Percentiles rank a stretch among this genome's conserved stretches.
phyloP scores from a whole-genome alignment of 345 rosid genomes.

The Moricandia arvensis region DNA sequence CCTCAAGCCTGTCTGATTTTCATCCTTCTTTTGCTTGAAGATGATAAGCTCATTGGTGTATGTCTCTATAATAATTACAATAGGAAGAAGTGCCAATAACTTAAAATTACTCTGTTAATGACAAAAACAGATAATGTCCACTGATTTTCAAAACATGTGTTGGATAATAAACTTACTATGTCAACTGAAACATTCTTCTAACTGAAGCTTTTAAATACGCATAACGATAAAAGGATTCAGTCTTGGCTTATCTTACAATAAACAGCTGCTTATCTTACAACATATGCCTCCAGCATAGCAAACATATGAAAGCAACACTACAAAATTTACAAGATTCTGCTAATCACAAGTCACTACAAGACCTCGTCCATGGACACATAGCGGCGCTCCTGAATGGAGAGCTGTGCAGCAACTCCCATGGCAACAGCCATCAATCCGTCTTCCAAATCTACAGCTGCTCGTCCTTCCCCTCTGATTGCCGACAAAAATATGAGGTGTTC shows the following conservation, averaged over 20 bases:
- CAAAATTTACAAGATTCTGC: background rate
- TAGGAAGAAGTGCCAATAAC: too few species aligned
- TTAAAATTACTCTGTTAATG: too few species aligned
- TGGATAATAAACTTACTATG: background rate
- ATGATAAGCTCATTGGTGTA: too few species aligned
- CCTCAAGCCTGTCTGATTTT: background rate
- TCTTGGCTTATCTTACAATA: background rate
- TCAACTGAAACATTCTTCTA: background rate
- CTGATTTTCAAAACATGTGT: background rate
- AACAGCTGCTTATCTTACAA: too few species aligned
- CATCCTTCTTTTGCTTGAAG: background rate
- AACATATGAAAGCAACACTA: background rate
- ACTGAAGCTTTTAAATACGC: background rate
- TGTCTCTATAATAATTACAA: too few species aligned
- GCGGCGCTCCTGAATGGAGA: constrained; percentile 70
- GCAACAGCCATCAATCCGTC: constrained; percentile 94
- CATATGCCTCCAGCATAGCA: background rate
- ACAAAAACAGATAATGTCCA: background rate
- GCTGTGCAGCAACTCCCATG: constrained; percentile 95
- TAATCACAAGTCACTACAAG: constrained; percentile 36
- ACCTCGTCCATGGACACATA: constrained; percentile 69
- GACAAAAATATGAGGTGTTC: constrained; percentile 80
- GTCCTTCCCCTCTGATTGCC: constrained; percentile 54
- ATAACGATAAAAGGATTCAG: background rate
- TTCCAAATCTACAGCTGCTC: constrained; percentile 69